A percentile compares a stretch with the other conserved stretches of the same genome.
These are phyloP conservation scores for Xylariaceae sp. DNA, from an alignment of 2,329 filamentous ascomycete genomes.

Conservation along the genomic window DNA sequence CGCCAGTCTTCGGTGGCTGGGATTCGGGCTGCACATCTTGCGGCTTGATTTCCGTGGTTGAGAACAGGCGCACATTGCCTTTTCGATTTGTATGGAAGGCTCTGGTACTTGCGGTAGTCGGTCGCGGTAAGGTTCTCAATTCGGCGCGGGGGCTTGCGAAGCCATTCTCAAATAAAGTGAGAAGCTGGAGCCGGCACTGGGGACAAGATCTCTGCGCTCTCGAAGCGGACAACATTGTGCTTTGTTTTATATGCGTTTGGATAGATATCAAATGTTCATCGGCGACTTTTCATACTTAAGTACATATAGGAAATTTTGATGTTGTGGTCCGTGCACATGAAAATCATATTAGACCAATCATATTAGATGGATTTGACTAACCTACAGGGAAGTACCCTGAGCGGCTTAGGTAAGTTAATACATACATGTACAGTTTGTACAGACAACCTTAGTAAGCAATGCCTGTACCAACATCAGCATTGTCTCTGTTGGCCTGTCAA, in stretches of 20 bases:
- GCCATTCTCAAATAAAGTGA: constrained; percentile 42
- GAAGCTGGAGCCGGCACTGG: constrained; percentile 41
- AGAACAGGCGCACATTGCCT: constrained; percentile 26
- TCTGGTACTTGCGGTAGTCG: constrained; percentile 15
- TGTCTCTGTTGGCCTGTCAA: neutral
- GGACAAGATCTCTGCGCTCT: constrained; percentile 43
- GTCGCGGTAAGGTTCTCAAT: constrained; percentile 13
- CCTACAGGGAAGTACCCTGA: no score
- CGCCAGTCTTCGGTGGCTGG: constrained; percentile 6
- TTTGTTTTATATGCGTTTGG: neutral
- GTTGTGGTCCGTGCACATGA: constrained; percentile 1
- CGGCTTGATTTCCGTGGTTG: constrained; percentile 24
- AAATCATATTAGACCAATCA: neutral
- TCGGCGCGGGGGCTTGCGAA: constrained; percentile 31
- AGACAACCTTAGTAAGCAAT: no score
- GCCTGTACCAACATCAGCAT: neutral
- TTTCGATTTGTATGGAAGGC: constrained; percentile 11
- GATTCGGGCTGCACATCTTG: constrained; percentile 25
- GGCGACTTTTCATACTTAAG: constrained; percentile 8
- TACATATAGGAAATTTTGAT: constrained; percentile 15
- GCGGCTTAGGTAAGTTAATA: no score
- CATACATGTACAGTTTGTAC: no score
- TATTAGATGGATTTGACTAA: constrained; percentile 6
- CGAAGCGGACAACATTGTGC: constrained; percentile 43
- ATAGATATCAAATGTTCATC: constrained; percentile 6